These are phyloP conservation scores for Rhododendron molle DNA, from an alignment of 148 eudicot genomes.

Conservation along the genomic window DNA sequence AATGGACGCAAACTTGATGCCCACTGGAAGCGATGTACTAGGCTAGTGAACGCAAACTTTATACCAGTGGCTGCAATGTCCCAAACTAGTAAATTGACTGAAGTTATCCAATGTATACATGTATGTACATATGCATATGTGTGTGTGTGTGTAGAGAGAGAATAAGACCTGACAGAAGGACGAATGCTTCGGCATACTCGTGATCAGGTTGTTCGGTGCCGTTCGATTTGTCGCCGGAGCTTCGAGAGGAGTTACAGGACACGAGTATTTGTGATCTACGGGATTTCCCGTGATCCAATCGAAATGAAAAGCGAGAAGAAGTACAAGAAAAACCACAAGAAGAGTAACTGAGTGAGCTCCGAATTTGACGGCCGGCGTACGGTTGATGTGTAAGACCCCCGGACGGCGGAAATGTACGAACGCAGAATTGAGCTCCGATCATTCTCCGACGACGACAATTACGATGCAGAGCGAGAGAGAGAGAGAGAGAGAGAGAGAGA, in stretches of 20 bases:
- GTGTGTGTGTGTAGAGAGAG: neutral
- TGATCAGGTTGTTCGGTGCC: constrained; percentile 25
- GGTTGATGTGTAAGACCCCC: constrained; percentile 9
- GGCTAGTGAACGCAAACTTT: neutral
- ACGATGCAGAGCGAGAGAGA: neutral
- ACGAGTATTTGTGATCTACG: constrained; percentile 10
- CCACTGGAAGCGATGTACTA: neutral
- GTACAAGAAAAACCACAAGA: neutral
- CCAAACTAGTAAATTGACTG: neutral
- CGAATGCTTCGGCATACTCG: constrained; percentile 54
- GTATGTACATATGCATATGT: no score
- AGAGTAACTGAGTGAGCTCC: constrained; percentile 7
- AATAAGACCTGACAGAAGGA: constrained; percentile 48
- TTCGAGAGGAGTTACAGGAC: constrained; percentile 33
- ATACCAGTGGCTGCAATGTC: neutral
- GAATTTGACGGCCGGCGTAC: constrained; percentile 2
- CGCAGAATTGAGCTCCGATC: constrained; percentile 16
- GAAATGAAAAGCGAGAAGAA: constrained; percentile 4
- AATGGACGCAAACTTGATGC: neutral
- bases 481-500: neutral
- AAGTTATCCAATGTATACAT: neutral
- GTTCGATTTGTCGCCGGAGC: constrained; percentile 22
- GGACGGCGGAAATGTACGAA: neutral
- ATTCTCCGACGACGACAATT: constrained; percentile 9
- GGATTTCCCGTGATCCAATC: neutral